Evolutionary conservation across 1,284 basidiomycete genomes (phyloP).

Genomic region (Singerocomus inundabilis): DNA sequence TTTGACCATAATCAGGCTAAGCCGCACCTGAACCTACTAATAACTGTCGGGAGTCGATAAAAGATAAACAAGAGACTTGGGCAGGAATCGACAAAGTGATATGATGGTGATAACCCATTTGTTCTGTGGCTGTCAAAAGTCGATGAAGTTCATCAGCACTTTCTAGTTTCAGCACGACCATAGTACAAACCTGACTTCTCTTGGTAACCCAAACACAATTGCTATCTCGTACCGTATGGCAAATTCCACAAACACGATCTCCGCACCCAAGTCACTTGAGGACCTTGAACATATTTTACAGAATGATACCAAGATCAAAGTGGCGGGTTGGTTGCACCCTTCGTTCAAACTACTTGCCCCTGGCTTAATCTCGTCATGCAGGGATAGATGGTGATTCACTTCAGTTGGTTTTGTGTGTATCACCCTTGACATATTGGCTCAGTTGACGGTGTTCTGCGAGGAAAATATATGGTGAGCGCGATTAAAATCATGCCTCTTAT

Average conservation of each 20-base stretch:
- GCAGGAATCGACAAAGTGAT: constrained; percentile 40
- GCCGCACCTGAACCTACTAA: constrained; percentile 53
- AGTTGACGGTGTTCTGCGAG: constrained; percentile 93
- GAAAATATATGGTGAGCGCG: constrained; percentile 81
- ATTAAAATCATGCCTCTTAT: neutral
- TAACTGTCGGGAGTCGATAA: constrained; percentile 44
- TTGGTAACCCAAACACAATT: neutral
- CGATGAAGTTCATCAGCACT: neutral
- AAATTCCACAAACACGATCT: constrained; percentile 28
- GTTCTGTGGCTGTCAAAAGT: neutral
- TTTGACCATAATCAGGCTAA: neutral
- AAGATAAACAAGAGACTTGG: constrained; percentile 47
- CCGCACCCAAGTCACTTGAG: constrained; percentile 55
- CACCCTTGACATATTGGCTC: constrained; percentile 8
- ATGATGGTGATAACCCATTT: constrained; percentile 17
- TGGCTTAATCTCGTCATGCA: constrained; percentile 25
- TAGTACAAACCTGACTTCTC: neutral
- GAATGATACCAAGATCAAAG: constrained; percentile 84
- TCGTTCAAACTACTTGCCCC: neutral
- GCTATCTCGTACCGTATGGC: constrained; percentile 12
- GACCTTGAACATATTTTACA: constrained; percentile 59
- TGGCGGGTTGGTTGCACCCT: constrained; percentile 64
- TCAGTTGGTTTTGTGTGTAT: constrained; percentile 5
- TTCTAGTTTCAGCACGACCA: neutral
- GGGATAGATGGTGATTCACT: constrained; percentile 62